These are phyloP conservation scores for Stenogyne calaminthoides DNA, from an alignment of 305 asterid genomes.

Conservation along the genomic window DNA sequence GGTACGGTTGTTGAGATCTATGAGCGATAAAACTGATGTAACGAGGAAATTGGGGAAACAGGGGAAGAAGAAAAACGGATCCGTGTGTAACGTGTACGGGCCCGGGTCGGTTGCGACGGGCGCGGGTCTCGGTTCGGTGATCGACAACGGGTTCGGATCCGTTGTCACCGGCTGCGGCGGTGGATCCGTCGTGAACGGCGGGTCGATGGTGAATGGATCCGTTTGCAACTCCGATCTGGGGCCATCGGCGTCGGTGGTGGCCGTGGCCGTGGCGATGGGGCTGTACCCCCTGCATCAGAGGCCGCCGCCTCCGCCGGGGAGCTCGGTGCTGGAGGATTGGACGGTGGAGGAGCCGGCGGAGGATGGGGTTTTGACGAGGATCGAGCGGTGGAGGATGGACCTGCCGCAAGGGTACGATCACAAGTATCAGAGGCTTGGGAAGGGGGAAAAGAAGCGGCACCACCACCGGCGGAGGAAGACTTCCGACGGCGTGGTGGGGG, in stretches of 20 bases:
- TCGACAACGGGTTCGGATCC: conserved; percentile 22
- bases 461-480: conserved; percentile 21
- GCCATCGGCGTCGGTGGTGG: conserved; percentile 65
- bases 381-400: conserved; percentile 52
- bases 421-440: conserved; percentile 29
- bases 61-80: conserved; percentile 9
- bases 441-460: not conserved
- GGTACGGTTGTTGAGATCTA: conserved; percentile 32
- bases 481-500: not conserved
- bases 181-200: conserved; percentile 18
- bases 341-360: conserved; percentile 38
- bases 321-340: conserved; percentile 55
- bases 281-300: conserved; percentile 45
- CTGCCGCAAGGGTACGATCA: conserved; percentile 28
- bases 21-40: conserved; percentile 44
- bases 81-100: conserved; percentile 4
- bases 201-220: conserved; percentile 45
- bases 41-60: conserved; percentile 23
- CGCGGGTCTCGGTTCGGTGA: not conserved
- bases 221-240: conserved; percentile 52
- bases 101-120: conserved; percentile 19
- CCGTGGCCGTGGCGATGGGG: conserved; percentile 56
- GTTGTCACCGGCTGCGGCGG: not conserved
- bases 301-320: conserved; percentile 39
- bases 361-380: conserved; percentile 44